Evolutionary conservation across 169 alveolate genomes (phyloP), one percentile per base, ranked within the genome.

Genomic region (Plasmodium adleri): DNA sequence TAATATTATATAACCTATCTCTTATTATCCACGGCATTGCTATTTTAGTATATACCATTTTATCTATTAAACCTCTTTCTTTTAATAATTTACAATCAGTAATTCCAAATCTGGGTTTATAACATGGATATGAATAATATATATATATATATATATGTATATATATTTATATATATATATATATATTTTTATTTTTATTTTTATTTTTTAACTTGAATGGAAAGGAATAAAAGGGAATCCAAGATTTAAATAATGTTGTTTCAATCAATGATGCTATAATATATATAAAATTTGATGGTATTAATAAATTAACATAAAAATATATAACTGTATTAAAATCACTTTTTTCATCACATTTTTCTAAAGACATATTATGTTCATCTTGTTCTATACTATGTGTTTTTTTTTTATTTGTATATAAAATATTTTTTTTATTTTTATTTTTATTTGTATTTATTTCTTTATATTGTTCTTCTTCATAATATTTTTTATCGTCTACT

Each of bases 1-100:
- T 28, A 28, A 28, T 28, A 28, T 28, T 28, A 28, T 28, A 28
- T 32, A 26, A 76, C 89, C 89, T 76, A 45, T 76, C 89, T 22
- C 62, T 76, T 22, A 76, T 50, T 28, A 76, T 50, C 89, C 89
- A 76, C 6, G 89, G 89, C 89, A 64, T 76, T 6, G 89, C 89
- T 64, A 76, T 64, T 76, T 45, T 76, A n/a, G 89, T 49, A 54
- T 64, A 76, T 22, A 76, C 71, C 22, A 76, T 76, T 76, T 76
- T 76, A 22, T 76, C 89, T 3, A 64, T 17, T 20, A 64, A 32
- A 20, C 89, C 89, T 49, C 89, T 56, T 12, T 63, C 60, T 72
- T 64, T 76, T 47, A 76, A 15, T 5, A 58, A 26, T 76, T 63
- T 64, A 56, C 89, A 78, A 3, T 64, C 89, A 28, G 78, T 78